Conservation (phyloP, 306 rosid species). For the Ziziphus jujuba region DNA sequence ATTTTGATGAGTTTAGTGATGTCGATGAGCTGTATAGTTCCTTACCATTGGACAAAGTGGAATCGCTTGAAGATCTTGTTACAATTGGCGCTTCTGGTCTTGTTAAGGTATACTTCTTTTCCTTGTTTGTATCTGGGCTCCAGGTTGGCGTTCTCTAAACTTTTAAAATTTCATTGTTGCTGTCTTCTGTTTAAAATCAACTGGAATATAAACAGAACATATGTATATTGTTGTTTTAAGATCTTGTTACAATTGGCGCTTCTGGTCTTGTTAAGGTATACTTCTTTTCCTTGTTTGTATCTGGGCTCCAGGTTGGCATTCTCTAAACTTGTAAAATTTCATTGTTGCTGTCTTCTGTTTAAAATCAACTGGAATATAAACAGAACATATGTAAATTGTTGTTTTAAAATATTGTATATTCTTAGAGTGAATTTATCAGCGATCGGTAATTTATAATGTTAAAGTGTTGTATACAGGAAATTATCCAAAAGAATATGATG, state of each 20-base stretch:
- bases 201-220: too few species aligned
- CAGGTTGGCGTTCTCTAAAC: slow-evolving; percentile 3
- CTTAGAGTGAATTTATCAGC: too few species aligned
- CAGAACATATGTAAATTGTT: too few species aligned
- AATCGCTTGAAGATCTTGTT: slow-evolving; percentile 89
- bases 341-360: not conserved
- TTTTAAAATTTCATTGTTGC: not conserved
- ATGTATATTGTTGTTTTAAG: too few species aligned
- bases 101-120: slow-evolving; percentile 59
- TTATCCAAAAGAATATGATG: too few species aligned
- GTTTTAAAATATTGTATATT: too few species aligned
- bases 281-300: not conserved
- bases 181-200: too few species aligned
- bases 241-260: slow-evolving; percentile 64
- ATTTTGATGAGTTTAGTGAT: slow-evolving; percentile 82
- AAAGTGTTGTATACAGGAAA: too few species aligned
- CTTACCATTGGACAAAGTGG: slow-evolving; percentile 88
- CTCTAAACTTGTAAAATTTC: not conserved
- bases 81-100: slow-evolving; percentile 68
- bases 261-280: slow-evolving; percentile 82
- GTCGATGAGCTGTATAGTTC: slow-evolving; percentile 89
- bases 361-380: too few species aligned
- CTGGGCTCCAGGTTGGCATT: slow-evolving; percentile 4
- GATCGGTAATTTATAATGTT: too few species aligned
- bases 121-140: not conserved